A percentile compares a stretch with the other conserved stretches of the same genome.
Conservation (phyloP, 805 yeast genomes). For the Candida xiaguanensis region DNA sequence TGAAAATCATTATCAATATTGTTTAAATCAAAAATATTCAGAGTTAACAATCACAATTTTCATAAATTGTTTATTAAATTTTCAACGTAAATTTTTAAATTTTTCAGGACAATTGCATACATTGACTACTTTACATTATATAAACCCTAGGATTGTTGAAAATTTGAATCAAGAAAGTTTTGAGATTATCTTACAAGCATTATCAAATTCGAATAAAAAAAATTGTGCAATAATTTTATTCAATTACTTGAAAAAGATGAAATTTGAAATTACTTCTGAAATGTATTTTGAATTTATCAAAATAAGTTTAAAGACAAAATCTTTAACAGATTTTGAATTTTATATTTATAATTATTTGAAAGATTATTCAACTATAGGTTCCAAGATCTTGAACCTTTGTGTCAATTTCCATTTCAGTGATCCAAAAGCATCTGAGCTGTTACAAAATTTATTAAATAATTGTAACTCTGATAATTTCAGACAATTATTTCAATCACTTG, state of each 20-base stretch:
- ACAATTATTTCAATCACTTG: neutral
- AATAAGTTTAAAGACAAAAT: conserved; percentile 22
- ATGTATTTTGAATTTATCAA: conserved; percentile 21
- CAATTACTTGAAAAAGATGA: conserved; percentile 15
- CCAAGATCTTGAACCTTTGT: neutral
- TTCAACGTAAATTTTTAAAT: conserved; percentile 31
- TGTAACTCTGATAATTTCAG: neutral
- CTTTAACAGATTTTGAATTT: conserved; percentile 19
- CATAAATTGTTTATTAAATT: conserved; percentile 35
- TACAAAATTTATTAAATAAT: conserved; percentile 15
- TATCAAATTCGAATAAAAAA: conserved; percentile 25
- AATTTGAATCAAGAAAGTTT: conserved; percentile 28
- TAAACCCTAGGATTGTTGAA: conserved; percentile 12
- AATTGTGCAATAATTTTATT: conserved; percentile 25
- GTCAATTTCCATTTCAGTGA: conserved; percentile 1
- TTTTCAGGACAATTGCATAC: conserved; percentile 26
- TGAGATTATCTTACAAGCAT: conserved; percentile 23
- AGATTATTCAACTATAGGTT: conserved; percentile 9
- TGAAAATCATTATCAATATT: conserved; percentile 20
- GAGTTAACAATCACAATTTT: conserved; percentile 22
- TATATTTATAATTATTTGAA: conserved; percentile 20
- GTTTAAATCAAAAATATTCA: conserved; percentile 11
- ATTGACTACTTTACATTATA: conserved; percentile 15
- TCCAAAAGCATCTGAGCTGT: conserved; percentile 7
- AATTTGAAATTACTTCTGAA: conserved; percentile 11